Percentiles rank a stretch among this genome's conserved stretches.
These are phyloP conservation scores for Tolypocladium pustulatum DNA, from an alignment of 2,329 filamentous ascomycete genomes.

Conservation along the genomic window DNA sequence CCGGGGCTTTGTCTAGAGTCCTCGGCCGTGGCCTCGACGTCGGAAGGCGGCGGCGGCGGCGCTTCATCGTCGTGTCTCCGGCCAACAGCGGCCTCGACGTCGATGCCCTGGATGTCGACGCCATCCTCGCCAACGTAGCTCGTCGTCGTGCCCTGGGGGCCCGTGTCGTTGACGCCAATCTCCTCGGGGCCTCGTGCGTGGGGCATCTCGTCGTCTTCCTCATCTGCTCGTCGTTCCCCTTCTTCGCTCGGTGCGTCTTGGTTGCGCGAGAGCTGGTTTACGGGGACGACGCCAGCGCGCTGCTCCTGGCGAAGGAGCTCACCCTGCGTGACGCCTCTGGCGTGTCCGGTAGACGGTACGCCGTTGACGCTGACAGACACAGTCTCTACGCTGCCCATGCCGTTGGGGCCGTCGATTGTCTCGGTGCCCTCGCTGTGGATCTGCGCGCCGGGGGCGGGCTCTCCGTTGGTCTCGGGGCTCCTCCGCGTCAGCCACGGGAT, in stretches of 20 bases:
- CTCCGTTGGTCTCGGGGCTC: conserved; percentile 18
- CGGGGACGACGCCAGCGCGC: conserved; percentile 66
- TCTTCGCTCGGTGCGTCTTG: conserved; percentile 16
- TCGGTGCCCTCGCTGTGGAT: conserved; percentile 64
- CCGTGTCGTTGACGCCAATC: conserved; percentile 79
- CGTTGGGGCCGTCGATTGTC: conserved; percentile 73
- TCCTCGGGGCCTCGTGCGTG: conserved; percentile 78
- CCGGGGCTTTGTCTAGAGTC: conserved; percentile 15
- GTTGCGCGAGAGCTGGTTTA: conserved; percentile 44
- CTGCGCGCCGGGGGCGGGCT: conserved; percentile 22
- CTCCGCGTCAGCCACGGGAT: conserved; percentile 71
- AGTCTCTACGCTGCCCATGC: conserved; percentile 69
- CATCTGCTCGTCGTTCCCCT: conserved; percentile 24
- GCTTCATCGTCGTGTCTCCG: conserved; percentile 28
- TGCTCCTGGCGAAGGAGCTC: conserved; percentile 82
- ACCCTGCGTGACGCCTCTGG: conserved; percentile 63
- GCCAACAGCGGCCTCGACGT: conserved; percentile 52
- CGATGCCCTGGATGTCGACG: conserved; percentile 43
- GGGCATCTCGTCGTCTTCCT: conserved; percentile 54
- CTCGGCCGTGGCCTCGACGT: conserved; percentile 14
- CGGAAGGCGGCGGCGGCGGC: background rate
- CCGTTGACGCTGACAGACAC: conserved; percentile 69
- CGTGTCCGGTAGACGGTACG: conserved; percentile 40
- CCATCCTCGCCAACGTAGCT: conserved; percentile 27
- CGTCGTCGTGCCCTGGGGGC: conserved; percentile 49